phyloP scores from a whole-genome alignment of 1,284 basidiomycete genomes.

The Apiotrichum gracile region DNA sequence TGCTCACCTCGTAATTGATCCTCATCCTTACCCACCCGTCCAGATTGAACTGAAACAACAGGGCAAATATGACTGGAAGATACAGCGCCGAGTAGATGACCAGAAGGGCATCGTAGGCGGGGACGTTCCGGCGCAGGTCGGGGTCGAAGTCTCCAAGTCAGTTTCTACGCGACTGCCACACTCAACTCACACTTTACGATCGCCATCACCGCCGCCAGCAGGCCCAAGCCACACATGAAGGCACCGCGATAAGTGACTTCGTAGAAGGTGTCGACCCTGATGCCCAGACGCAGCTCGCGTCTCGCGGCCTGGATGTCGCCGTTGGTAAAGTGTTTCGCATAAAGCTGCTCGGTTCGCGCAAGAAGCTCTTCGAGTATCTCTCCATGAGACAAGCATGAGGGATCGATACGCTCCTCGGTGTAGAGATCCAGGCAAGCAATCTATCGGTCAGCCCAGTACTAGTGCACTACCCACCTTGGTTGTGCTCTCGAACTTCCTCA shows the following conservation, averaged over 20 bases:
- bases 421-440: conserved; percentile 59
- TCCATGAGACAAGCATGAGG: conserved; percentile 50
- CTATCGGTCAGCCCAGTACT: conserved; percentile 84
- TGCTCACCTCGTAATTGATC: conserved; percentile 47
- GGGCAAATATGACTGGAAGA: conserved; percentile 67
- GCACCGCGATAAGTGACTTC: conserved; percentile 70
- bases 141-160: conserved; percentile 55
- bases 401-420: conserved; percentile 61
- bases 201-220: conserved; percentile 67
- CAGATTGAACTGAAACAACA: conserved; percentile 75
- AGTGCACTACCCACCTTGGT: conserved; percentile 77
- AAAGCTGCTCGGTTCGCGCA: conserved; percentile 65
- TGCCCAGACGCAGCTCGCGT: conserved; percentile 58
- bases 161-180: neutral
- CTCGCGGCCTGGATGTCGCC: conserved; percentile 78
- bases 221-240: conserved; percentile 63
- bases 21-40: conserved; percentile 67
- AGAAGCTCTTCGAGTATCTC: conserved; percentile 61
- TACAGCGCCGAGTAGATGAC: conserved; percentile 70
- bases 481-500: conserved; percentile 90
- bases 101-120: conserved; percentile 66
- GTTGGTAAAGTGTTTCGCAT: conserved; percentile 65
- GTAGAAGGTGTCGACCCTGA: conserved; percentile 62
- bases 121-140: conserved; percentile 56
- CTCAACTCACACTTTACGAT: conserved; percentile 58